Conservation (phyloP, 108 stramenopile species). For the Skeletonema potamos region DNA sequence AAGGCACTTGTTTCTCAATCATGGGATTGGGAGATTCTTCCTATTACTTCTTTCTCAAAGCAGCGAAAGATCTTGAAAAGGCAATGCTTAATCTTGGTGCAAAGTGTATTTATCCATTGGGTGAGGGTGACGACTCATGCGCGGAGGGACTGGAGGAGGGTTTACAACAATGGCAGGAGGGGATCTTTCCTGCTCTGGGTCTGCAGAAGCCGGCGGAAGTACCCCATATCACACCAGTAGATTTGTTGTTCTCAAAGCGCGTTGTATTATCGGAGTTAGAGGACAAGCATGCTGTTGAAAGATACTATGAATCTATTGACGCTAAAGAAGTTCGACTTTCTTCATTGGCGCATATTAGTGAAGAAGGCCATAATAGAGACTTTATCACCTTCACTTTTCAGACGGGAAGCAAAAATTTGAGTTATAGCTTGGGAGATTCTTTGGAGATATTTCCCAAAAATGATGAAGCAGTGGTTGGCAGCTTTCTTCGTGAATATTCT, state of each 20-base stretch:
- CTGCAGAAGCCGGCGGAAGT: slow-evolving; percentile 55
- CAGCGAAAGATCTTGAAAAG: slow-evolving; percentile 49
- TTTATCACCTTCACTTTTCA: slow-evolving; percentile 62
- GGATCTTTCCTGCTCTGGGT: slow-evolving; percentile 55
- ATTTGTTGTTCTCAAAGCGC: slow-evolving; percentile 49
- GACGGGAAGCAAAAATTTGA: slow-evolving; percentile 33
- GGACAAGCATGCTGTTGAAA: slow-evolving; percentile 30
- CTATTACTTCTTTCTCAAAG: slow-evolving; percentile 66
- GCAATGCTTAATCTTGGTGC: slow-evolving; percentile 58
- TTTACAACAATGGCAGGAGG: slow-evolving; percentile 54
- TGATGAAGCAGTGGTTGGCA: slow-evolving; percentile 45
- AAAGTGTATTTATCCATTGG: slow-evolving; percentile 35
- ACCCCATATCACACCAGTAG: slow-evolving; percentile 55
- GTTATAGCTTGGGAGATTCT: slow-evolving; percentile 67
- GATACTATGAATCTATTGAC: slow-evolving; percentile 44
- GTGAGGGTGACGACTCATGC: slow-evolving; percentile 55
- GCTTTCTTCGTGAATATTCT: slow-evolving; percentile 59
- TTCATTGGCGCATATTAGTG: slow-evolving; percentile 40
- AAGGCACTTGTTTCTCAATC: slow-evolving; percentile 54
- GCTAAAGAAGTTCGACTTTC: slow-evolving; percentile 33
- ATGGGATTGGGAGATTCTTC: slow-evolving; percentile 61
- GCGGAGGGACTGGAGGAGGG: slow-evolving; percentile 58
- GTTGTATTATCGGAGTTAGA: slow-evolving; percentile 42
- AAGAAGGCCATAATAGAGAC: slow-evolving; percentile 59
- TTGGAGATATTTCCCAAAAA: slow-evolving; percentile 72